Evolutionary conservation across 2,329 filamentous ascomycete species (phyloP).

Genomic region (Penicillium glabrum): DNA sequence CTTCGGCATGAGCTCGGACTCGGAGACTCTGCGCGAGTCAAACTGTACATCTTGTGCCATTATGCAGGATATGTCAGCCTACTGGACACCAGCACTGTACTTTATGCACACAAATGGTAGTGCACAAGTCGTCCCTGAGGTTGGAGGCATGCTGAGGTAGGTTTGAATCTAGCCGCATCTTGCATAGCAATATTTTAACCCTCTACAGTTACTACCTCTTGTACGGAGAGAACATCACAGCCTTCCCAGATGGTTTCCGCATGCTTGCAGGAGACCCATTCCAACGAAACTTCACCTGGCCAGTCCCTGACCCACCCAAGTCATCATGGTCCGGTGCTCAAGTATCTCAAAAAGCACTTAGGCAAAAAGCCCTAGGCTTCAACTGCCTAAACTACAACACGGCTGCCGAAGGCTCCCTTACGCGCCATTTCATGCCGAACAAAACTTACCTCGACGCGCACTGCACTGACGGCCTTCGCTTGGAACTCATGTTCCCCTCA

Average conservation of each 20-base stretch:
- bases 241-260: slow-evolving; percentile 74
- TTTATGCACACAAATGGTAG: slow-evolving; percentile 70
- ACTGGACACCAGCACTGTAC: slow-evolving; percentile 80
- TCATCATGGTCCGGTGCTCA: slow-evolving; percentile 67
- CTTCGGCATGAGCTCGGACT: slow-evolving; percentile 61
- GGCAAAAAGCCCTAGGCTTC: slow-evolving; percentile 84
- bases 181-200: neutral
- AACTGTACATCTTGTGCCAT: slow-evolving; percentile 81
- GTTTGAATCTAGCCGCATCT: slow-evolving; percentile 36
- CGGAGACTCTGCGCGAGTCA: slow-evolving; percentile 57
- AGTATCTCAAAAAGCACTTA: slow-evolving; percentile 68
- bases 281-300: slow-evolving; percentile 68
- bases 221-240: slow-evolving; percentile 62
- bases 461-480: slow-evolving; percentile 76
- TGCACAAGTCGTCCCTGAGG: slow-evolving; percentile 68
- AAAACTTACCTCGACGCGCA: slow-evolving; percentile 77
- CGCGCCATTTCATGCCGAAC: slow-evolving; percentile 77
- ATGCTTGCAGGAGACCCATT: slow-evolving; percentile 77
- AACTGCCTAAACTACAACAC: slow-evolving; percentile 85
- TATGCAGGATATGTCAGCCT: slow-evolving; percentile 79
- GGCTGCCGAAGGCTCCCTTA: slow-evolving; percentile 69
- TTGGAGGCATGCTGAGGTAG: slow-evolving; percentile 83
- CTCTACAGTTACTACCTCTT: slow-evolving; percentile 76
- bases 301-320: slow-evolving; percentile 67
- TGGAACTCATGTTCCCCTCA: slow-evolving; percentile 84